Evolutionary conservation across 2,329 filamentous ascomycete species (phyloP).

Genomic region (Sclerotinia sclerotiorum): DNA sequence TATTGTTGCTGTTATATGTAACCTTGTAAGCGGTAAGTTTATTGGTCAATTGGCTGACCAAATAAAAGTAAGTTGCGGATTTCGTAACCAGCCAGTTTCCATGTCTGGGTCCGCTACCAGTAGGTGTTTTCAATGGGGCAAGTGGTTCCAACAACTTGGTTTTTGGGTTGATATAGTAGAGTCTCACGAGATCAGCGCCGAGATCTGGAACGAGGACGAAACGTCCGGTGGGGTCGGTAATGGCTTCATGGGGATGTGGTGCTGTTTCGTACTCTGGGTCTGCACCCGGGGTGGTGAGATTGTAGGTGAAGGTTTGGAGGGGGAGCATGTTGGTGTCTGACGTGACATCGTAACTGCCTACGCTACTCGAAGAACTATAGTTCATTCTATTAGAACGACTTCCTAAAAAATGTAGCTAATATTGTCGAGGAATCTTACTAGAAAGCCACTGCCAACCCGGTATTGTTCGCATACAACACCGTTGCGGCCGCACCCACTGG

Average conservation of each 20-base stretch:
- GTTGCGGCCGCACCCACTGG: neutral
- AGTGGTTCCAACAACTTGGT: constrained; percentile 43
- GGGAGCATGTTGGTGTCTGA: neutral
- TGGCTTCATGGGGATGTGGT: constrained; percentile 50
- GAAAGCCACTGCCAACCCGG: constrained; percentile 4
- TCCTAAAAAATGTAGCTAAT: neutral
- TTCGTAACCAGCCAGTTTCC: constrained; percentile 48
- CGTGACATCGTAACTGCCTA: neutral
- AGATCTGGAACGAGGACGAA: constrained; percentile 54
- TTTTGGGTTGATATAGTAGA: constrained; percentile 47
- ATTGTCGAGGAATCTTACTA: neutral
- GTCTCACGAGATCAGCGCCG: constrained; percentile 48
- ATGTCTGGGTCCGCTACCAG: constrained; percentile 51
- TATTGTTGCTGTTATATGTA: constrained; percentile 32
- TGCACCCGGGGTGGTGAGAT: neutral
- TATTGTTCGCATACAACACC: constrained; percentile 6
- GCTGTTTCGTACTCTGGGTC: neutral
- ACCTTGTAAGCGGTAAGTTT: constrained; percentile 54
- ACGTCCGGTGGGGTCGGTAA: constrained; percentile 51
- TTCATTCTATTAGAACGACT: neutral
- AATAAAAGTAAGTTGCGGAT: constrained; percentile 43
- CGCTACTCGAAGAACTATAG: constrained; percentile 2
- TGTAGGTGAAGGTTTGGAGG: constrained; percentile 16
- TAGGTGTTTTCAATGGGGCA: constrained; percentile 22
- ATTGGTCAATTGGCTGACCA: constrained; percentile 51